Evolutionary conservation across 805 yeast genomes (phyloP).

Genomic region (Ogataea trehaloabstinens): DNA sequence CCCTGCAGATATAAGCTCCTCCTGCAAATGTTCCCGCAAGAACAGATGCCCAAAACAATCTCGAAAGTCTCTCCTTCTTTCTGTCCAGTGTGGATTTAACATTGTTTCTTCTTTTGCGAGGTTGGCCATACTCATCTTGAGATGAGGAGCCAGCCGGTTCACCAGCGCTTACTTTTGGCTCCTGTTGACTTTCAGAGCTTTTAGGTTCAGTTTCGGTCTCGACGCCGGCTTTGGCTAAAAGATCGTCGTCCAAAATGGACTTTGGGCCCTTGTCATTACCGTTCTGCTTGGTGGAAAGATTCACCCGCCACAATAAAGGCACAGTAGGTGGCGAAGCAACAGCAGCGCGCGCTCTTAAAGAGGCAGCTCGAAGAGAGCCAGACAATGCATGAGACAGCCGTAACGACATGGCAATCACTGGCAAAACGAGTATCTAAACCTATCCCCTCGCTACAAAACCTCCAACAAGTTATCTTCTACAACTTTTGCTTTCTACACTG

Average conservation of each 20-base stretch:
- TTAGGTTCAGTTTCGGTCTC: conserved; percentile 42
- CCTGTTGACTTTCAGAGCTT: conserved; percentile 5
- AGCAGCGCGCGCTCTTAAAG: no score
- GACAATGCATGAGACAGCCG: no score
- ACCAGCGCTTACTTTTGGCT: conserved; percentile 10
- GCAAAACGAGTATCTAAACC: no score
- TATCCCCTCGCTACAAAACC: no score
- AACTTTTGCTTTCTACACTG: no score
- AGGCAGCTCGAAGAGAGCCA: no score
- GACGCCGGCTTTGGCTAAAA: conserved; percentile 81
- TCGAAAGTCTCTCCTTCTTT: conserved; percentile 81
- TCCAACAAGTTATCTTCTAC: no score
- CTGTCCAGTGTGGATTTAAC: conserved; percentile 67
- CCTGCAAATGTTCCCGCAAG: conserved; percentile 55
- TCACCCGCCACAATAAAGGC: no score
- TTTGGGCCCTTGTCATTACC: no score
- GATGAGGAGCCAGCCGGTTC: conserved; percentile 2
- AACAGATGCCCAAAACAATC: conserved; percentile 60
- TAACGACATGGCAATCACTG: no score
- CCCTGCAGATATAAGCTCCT: conserved; percentile 67
- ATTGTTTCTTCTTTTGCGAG: conserved; percentile 50
- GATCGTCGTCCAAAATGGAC: conserved; percentile 74
- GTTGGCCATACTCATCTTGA: conserved; percentile 32
- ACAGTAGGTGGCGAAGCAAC: no score
- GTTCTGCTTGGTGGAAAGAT: no score